Conservation (phyloP, 2,329 filamentous ascomycete species). For the Aspergillus eucalypticola region DNA sequence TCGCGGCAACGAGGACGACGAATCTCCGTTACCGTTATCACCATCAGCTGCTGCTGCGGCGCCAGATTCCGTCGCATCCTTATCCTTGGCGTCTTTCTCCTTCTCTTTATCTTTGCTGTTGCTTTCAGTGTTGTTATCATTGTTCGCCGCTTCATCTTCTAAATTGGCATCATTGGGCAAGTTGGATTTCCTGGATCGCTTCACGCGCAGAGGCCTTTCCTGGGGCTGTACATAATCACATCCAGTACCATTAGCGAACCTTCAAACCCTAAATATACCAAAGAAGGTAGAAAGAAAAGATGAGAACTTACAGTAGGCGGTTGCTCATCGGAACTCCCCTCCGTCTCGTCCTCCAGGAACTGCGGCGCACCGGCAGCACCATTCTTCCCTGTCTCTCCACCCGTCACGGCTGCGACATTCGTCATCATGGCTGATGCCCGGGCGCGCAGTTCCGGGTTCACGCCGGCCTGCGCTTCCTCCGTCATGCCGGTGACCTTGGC, state of each 20-base stretch:
- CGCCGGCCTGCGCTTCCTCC: conserved; percentile 38
- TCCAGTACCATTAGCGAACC: background rate
- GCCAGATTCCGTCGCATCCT: background rate
- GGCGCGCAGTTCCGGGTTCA: conserved; percentile 39
- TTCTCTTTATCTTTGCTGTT: background rate
- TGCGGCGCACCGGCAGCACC: conserved; percentile 18
- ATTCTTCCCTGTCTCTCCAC: conserved; percentile 21
- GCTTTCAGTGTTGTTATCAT: background rate
- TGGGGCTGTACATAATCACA: conserved; percentile 37
- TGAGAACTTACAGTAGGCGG: conserved; percentile 42
- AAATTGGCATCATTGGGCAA: conserved; percentile 25
- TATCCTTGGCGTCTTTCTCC: background rate
- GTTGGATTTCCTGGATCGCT: conserved; percentile 45
- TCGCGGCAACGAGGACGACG: conserved; percentile 33
- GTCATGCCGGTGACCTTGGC: conserved; percentile 45
- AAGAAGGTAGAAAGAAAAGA: background rate
- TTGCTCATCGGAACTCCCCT: conserved; percentile 47
- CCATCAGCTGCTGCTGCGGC: background rate
- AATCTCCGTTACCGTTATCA: background rate
- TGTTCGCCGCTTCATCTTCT: conserved; percentile 23
- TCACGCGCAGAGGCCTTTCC: conserved; percentile 49
- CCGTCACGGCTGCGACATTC: conserved; percentile 27
- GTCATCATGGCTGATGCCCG: conserved; percentile 38
- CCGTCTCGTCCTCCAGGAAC: conserved; percentile 45
- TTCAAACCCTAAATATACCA: background rate